Base-by-base conservation (phyloP, 73 alveolate species). In the Tetrahymena thermophila region DNA sequence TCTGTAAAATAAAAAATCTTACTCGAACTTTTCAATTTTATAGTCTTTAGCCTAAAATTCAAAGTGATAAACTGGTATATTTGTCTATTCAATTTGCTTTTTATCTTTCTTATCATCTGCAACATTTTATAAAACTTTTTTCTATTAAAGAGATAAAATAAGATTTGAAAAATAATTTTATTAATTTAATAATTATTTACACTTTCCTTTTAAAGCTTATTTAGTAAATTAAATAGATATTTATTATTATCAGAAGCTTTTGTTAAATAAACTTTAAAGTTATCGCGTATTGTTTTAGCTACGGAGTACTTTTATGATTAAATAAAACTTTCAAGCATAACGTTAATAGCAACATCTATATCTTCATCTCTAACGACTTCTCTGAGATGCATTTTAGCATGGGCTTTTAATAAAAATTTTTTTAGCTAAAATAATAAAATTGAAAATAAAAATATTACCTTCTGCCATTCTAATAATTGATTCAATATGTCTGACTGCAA, bases 401-500 rank as follows among this genome's bases (percentile, higher is more conserved):
- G 99, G 44, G 99, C 99, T 94, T 71, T 43, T 84, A 40, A 19
- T n/a, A 85, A 34, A 34, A 84, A 2, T 28, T 35, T 35, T 42
- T 11, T 71, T 84, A 84, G 89, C n/a, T 3, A 71, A 71, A 7
- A 25, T 10, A 23, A 7, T 23, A 28, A 71, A 71, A 4, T 23
- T 19, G 3, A 23, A 1, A 71, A 10, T 8, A 13, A 71, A 71
- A 19, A 56, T 4, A 94, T 85, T 94, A 94, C 96, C 96, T 96
- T 99, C 99, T 8, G 99, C 98, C 98, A 99, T 98, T 96, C 99
- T 98, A 94, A 99, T 96, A 58, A 99, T 97, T 89, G 99, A 96
- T 97, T 99, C 99, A 56, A 99, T 97, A 97, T 99, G 99, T 84
- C 99, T 97, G 38, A 99, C 99, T 3, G 99, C 99, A 85, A 99